Base-by-base conservation (phyloP, 371 early-diverging fungal species). In the Syncephalastrum monosporum region DNA sequence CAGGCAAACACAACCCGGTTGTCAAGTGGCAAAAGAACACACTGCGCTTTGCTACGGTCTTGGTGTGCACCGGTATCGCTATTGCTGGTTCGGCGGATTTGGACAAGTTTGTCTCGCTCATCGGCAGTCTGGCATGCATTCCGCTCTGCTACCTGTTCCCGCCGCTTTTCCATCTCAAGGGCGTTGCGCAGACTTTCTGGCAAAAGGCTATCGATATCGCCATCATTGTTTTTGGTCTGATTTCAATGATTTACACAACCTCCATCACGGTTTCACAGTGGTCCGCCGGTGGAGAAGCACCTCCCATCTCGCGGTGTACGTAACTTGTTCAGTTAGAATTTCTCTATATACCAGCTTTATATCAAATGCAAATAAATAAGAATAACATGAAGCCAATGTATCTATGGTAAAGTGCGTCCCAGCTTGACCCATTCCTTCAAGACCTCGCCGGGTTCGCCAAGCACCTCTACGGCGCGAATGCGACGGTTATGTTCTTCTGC, bases 11-110 rank as follows among this genome's bases (percentile, higher is more conserved):
- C 51, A 77, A 82, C 53, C 65, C 59, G n/a, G 50, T 79, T 27
- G 87, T 91, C 60, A 94, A 94, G 67, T 92, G 92, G 93, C 84
- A 90, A 67, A 94, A 94, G 79, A 94, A 94, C 59, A 60, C 77
- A 52, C 87, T 89, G 68, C 69, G 94, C 16, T 71, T 84, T 24
- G 59, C 68, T 3, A 65, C 86, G 21, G 83, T 88, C 4, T 29
- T 82, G 8, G 60, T 67, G 8, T 84, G 90, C 58, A 90, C 86
- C 3, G 59, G 70, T 21, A 81, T 90, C 54, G 87, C 92, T 8
- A 90, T 86, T 77, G 75, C 75, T 33, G 93, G 92, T 4, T 81
- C 89, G 3, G 72, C 70, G 42, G 83, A 88, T 55, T 75, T 94
- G 23, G 91, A 93, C 65, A 89, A 90, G 65, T 87, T 94, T 68